phyloP scores from a whole-genome alignment of 2,329 filamentous ascomycete genomes.

The Diplodia intermedia region DNA sequence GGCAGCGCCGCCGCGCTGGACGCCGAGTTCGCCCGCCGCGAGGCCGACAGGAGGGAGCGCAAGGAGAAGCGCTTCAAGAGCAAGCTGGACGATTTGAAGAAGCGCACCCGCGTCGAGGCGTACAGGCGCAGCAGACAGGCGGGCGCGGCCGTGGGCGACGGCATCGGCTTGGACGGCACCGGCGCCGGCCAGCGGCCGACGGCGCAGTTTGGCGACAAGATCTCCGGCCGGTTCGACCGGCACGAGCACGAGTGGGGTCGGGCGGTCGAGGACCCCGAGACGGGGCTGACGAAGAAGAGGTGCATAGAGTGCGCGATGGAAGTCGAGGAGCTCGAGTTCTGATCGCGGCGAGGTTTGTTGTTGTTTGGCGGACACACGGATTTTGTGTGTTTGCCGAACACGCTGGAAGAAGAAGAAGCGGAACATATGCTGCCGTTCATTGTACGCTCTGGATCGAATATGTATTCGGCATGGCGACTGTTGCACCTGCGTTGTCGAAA shows the following conservation, averaged over 20 bases:
- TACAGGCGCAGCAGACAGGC: slow-evolving; percentile 65
- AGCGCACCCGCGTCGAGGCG: slow-evolving; percentile 88
- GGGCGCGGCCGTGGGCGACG: slow-evolving; percentile 48
- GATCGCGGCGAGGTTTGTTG: not conserved
- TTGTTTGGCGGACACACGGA: too few species aligned
- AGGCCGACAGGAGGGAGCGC: slow-evolving; percentile 78
- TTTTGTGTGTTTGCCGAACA: too few species aligned
- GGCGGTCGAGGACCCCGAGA: slow-evolving; percentile 64
- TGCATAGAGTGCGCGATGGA: slow-evolving; percentile 72
- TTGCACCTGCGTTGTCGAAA: too few species aligned
- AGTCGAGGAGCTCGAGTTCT: slow-evolving; percentile 70
- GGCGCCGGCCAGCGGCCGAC: slow-evolving; percentile 68
- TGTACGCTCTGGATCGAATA: too few species aligned
- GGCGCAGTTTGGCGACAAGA: slow-evolving; percentile 74
- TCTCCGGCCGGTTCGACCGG: slow-evolving; percentile 67
- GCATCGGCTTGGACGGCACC: slow-evolving; percentile 45
- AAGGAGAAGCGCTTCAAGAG: slow-evolving; percentile 92
- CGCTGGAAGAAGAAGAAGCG: too few species aligned
- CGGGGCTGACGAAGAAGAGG: slow-evolving; percentile 79
- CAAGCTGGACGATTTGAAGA: slow-evolving; percentile 89
- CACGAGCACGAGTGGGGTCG: slow-evolving; percentile 90
- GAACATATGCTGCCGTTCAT: too few species aligned
- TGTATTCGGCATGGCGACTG: too few species aligned
- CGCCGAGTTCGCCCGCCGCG: slow-evolving; percentile 82
- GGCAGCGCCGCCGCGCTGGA: slow-evolving; percentile 85